Evolutionary conservation across 257 asterid genomes (phyloP).

Genomic region (Datura wrightii): DNA sequence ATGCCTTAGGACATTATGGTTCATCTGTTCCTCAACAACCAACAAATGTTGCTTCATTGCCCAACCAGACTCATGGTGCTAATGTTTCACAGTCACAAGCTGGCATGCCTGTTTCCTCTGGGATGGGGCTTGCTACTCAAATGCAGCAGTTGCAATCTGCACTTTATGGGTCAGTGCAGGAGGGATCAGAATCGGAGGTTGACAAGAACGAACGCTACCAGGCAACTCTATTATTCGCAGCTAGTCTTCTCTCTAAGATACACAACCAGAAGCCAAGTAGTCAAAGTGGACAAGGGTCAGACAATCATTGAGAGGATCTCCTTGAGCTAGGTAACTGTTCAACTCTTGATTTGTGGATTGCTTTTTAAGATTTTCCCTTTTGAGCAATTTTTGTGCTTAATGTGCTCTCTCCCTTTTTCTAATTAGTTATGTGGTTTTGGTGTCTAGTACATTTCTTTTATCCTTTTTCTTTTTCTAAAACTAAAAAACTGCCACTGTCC

Average conservation of each 20-base stretch:
- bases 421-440: not conserved
- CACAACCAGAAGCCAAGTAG: constrained; percentile 77
- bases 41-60: constrained; percentile 51
- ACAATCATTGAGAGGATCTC: constrained; percentile 55
- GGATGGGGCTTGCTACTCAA: constrained; percentile 49
- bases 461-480: not conserved
- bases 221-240: constrained; percentile 87
- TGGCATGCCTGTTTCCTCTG: constrained; percentile 54
- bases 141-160: constrained; percentile 63
- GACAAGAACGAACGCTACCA: constrained; percentile 90
- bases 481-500: not conserved
- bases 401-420: constrained; percentile 23
- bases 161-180: constrained; percentile 61
- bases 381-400: not conserved
- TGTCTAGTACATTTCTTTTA: not conserved
- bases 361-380: not conserved
- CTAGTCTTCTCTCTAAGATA: constrained; percentile 79
- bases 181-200: constrained; percentile 71
- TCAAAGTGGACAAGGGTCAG: constrained; percentile 74
- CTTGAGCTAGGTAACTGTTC: constrained; percentile 63
- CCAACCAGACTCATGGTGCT: constrained; percentile 56
- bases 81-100: constrained; percentile 54
- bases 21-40: constrained; percentile 59
- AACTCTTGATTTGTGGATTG: constrained; percentile 20
- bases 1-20: constrained; percentile 56